Conservation (phyloP, 257 asterid genomes). For the Solanum clarkiae region DNA sequence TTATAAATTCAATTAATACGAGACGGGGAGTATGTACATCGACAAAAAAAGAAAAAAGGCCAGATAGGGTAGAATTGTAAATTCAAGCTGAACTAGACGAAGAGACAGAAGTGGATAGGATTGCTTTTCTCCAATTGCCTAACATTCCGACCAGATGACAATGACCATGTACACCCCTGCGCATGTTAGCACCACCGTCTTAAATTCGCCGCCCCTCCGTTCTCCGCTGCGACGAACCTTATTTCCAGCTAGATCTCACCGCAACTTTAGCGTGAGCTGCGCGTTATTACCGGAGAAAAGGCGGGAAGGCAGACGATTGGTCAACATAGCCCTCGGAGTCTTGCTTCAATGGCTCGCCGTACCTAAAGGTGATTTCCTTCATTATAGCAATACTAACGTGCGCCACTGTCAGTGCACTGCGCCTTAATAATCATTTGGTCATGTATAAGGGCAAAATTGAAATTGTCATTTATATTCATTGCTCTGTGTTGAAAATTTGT, state of each 20-base stretch:
- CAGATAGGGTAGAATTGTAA: constrained; percentile 12
- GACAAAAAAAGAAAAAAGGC: no score
- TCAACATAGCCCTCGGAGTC: constrained; percentile 43
- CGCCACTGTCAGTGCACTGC: neutral
- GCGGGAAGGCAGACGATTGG: constrained; percentile 49
- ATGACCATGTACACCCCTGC: constrained; percentile 13
- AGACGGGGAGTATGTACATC: accelerated
- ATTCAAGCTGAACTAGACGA: neutral
- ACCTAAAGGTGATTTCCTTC: constrained; percentile 35
- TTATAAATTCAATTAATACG: no score
- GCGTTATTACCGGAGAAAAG: constrained; percentile 23
- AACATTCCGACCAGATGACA: constrained; percentile 27
- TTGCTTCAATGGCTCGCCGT: constrained; percentile 31
- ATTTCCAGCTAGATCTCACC: constrained; percentile 8
- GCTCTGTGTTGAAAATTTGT: neutral
- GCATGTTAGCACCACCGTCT: constrained; percentile 19
- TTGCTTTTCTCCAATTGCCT: neutral
- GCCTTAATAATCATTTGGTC: neutral
- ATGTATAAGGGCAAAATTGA: neutral
- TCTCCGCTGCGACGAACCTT: constrained; percentile 8
- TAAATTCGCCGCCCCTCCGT: constrained; percentile 6
- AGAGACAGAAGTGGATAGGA: neutral
- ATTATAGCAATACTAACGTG: neutral
- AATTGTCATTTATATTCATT: neutral
- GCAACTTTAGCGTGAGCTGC: constrained; percentile 24